Conservation (phyloP, 108 stramenopile species). For the Fragilaria crotonensis region DNA sequence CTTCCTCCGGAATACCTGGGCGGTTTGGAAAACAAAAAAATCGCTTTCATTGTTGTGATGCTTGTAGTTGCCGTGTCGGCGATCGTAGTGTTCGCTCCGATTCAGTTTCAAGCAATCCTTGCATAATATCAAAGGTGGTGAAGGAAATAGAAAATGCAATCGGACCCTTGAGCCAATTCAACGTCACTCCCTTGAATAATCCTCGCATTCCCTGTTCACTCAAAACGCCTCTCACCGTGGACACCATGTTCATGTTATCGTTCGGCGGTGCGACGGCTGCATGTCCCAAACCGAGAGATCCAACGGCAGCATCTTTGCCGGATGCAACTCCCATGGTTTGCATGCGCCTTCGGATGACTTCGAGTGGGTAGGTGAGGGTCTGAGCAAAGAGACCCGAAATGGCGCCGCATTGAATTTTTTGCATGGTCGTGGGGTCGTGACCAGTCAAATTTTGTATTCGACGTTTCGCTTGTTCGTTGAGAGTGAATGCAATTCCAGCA, state of each 20-base stretch:
- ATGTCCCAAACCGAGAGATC: constrained; percentile 28
- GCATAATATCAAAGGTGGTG: constrained; percentile 87
- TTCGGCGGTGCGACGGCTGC: constrained; percentile 1
- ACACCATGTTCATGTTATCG: constrained; percentile 29
- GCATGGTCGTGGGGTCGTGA: constrained; percentile 75
- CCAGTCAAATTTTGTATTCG: constrained; percentile 48
- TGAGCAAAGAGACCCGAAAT: constrained; percentile 88
- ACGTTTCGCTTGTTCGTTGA: constrained; percentile 90
- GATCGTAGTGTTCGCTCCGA: constrained; percentile 17
- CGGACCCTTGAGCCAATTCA: constrained; percentile 99
- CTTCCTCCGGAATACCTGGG: no score
- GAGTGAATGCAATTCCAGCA: constrained; percentile 88
- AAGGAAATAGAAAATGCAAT: constrained; percentile 93
- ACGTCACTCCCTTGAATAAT: constrained; percentile 91
- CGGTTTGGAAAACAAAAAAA: no score
- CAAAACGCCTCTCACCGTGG: constrained; percentile 60
- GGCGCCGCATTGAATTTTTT: constrained; percentile 84
- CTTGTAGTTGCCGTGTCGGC: no score
- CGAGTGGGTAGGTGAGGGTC: constrained; percentile 88
- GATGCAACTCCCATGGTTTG: constrained; percentile 89
- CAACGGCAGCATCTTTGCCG: constrained; percentile 65
- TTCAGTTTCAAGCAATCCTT: constrained; percentile 51
- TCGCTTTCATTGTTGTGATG: no score
- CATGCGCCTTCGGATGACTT: constrained; percentile 92
- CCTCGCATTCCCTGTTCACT: constrained; percentile 85